phyloP scores from a whole-genome alignment of 2,329 filamentous ascomycete genomes.

The Clonostachys rhizophaga region DNA sequence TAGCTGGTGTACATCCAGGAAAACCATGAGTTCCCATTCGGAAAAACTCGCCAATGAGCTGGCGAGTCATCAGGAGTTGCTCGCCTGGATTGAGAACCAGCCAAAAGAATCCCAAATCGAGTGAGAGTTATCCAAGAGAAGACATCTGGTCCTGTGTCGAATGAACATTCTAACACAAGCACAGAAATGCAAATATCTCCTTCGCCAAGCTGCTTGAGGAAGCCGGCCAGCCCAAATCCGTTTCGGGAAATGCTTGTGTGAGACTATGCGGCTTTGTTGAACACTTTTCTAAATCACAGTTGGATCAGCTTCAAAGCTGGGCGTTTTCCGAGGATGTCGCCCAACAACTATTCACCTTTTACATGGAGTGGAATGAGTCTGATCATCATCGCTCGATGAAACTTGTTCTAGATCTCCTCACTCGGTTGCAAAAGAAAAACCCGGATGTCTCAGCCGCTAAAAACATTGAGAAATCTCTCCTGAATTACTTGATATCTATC shows the following conservation, averaged over 20 bases:
- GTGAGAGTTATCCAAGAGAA: slow-evolving; percentile 1
- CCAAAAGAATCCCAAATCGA: slow-evolving; percentile 3
- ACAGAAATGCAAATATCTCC: slow-evolving; percentile 25
- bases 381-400: slow-evolving; percentile 61
- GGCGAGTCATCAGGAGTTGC: slow-evolving; percentile 1
- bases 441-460: slow-evolving; percentile 29
- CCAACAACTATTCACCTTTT: slow-evolving; percentile 53
- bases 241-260: slow-evolving; percentile 50
- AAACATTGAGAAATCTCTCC: slow-evolving; percentile 35
- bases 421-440: slow-evolving; percentile 44
- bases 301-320: slow-evolving; percentile 35
- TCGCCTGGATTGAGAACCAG: slow-evolving; percentile 8
- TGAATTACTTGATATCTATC: slow-evolving; percentile 51
- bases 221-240: slow-evolving; percentile 47
- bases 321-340: slow-evolving; percentile 45
- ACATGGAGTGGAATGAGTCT: slow-evolving; percentile 63
- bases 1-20: not conserved
- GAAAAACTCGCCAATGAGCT: not conserved
- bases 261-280: slow-evolving; percentile 60
- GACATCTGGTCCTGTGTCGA: not conserved
- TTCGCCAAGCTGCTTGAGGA: slow-evolving; percentile 42
- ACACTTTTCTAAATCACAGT: slow-evolving; percentile 46
- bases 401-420: slow-evolving; percentile 54
- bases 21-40: not conserved
- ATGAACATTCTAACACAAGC: not conserved